Conservation (phyloP, 116 monocot genomes). For the Posidonia oceanica region DNA sequence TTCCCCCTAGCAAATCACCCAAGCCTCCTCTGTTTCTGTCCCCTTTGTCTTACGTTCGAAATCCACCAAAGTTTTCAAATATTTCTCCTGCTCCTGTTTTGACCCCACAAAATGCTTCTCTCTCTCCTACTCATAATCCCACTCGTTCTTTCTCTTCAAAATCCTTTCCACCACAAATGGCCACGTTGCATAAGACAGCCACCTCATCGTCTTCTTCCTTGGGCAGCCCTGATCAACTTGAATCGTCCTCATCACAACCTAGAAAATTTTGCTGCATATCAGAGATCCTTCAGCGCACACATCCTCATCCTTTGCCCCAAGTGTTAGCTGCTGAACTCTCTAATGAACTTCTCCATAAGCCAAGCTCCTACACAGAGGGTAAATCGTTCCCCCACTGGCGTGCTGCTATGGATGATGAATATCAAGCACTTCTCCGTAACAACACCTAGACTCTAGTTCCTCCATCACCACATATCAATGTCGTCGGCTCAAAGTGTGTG, state of each 20-base stretch:
- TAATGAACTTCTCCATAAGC: background rate
- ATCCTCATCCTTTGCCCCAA: too few species aligned
- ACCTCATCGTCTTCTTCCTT: background rate
- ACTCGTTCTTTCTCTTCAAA: background rate
- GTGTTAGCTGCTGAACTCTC: background rate
- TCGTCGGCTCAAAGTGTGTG: conserved; percentile 4
- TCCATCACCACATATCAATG: background rate
- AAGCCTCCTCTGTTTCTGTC: too few species aligned
- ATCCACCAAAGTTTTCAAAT: too few species aligned
- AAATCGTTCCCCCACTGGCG: background rate
- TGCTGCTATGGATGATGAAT: background rate
- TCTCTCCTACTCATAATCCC: too few species aligned
- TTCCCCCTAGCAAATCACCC: background rate
- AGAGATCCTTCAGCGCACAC: too few species aligned
- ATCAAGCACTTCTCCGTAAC: background rate
- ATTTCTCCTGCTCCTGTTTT: background rate
- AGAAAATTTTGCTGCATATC: background rate
- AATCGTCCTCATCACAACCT: background rate
- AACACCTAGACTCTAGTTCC: conserved; percentile 2
- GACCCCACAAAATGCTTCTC: background rate
- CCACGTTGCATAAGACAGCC: background rate
- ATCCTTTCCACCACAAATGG: background rate
- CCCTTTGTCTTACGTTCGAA: too few species aligned
- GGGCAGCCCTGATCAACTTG: background rate
- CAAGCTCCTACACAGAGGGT: background rate